Conservation (phyloP, 2,329 filamentous ascomycete species). For the Trichothecium sympodiale region DNA sequence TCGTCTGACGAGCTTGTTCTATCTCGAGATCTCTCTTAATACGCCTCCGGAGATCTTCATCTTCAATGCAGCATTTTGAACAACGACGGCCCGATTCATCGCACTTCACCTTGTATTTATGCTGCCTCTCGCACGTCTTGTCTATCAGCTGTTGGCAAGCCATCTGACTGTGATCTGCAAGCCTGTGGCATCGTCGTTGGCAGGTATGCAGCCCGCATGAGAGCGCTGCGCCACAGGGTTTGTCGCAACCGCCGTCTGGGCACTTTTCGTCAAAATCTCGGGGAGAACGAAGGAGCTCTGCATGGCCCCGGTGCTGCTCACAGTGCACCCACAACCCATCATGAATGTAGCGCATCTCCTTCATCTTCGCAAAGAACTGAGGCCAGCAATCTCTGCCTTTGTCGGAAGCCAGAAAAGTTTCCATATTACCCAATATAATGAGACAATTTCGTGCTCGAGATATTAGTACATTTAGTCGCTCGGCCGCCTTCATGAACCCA, state of each 20-base stretch:
- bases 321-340: constrained; percentile 52
- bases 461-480: constrained; percentile 60
- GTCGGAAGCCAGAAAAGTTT: constrained; percentile 51
- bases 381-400: constrained; percentile 35
- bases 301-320: constrained; percentile 43
- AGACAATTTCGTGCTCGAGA: constrained; percentile 55
- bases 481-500: constrained; percentile 55
- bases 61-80: constrained; percentile 38
- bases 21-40: constrained; percentile 35
- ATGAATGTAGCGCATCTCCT: constrained; percentile 37
- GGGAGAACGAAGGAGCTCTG: constrained; percentile 31
- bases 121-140: constrained; percentile 38
- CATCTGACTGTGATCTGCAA: constrained; percentile 43
- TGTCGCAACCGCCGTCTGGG: constrained; percentile 59
- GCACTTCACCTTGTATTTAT: constrained; percentile 38
- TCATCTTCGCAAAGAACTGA: constrained; percentile 45
- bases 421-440: constrained; percentile 59
- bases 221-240: constrained; percentile 42
- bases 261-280: constrained; percentile 50
- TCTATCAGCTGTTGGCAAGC: constrained; percentile 23
- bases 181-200: constrained; percentile 47
- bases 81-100: constrained; percentile 27
- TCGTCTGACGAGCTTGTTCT: constrained; percentile 32
- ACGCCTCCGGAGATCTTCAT: constrained; percentile 29
- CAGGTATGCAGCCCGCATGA: constrained; percentile 51